These are phyloP conservation scores for Globisporangium canariense DNA, from an alignment of 352 stramenopile genomes.

Conservation along the genomic window DNA sequence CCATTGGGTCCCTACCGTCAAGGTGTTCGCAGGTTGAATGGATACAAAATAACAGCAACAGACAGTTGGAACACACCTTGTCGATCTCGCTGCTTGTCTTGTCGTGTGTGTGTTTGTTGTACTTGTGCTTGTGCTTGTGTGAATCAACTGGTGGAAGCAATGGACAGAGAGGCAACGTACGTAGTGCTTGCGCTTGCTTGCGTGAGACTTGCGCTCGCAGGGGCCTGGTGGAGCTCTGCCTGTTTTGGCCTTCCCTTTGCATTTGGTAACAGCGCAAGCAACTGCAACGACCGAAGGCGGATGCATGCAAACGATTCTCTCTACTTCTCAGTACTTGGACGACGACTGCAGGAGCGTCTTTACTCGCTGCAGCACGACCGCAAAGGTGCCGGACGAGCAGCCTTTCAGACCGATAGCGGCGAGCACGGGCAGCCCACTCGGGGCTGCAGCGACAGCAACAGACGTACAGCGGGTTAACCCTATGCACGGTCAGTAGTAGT, in stretches of 20 bases:
- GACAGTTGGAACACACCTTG: slow-evolving; percentile 41
- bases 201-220: not conserved
- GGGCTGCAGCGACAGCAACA: slow-evolving; percentile 25
- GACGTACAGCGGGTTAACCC: not conserved
- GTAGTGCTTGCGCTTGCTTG: not conserved
- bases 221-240: not conserved
- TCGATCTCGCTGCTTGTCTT: slow-evolving; percentile 91
- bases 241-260: not conserved
- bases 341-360: slow-evolving; percentile 31
- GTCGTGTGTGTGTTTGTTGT: not conserved
- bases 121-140: not conserved
- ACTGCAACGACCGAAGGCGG: too few species aligned
- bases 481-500: too few species aligned
- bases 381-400: slow-evolving; percentile 67
- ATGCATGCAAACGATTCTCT: not conserved
- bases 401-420: slow-evolving; percentile 77
- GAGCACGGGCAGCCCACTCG: slow-evolving; percentile 62
- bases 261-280: not conserved
- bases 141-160: not conserved
- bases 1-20: too few species aligned
- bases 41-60: too few species aligned
- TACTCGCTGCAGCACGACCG: slow-evolving; percentile 66
- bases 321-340: not conserved
- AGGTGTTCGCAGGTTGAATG: too few species aligned
- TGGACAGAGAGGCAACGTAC: not conserved